phyloP scores from a whole-genome alignment of 306 rosid species.

The Dryas alaskensis region DNA sequence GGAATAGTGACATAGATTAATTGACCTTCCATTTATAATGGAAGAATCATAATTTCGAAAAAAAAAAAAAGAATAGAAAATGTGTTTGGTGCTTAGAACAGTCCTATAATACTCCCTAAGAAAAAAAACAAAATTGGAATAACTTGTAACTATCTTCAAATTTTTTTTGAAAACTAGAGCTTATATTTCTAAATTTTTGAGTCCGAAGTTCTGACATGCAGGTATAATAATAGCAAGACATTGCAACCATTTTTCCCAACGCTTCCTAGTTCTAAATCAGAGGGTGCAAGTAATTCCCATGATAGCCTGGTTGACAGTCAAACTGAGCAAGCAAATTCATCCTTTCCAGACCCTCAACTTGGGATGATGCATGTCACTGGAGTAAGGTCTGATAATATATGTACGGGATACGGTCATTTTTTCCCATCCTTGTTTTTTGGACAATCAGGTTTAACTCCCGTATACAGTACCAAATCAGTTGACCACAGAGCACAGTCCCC shows the following conservation, averaged over 20 bases:
- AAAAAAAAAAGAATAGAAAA: background rate
- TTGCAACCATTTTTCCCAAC: slow-evolving; percentile 33
- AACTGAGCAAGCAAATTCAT: slow-evolving; percentile 34
- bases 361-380: slow-evolving; percentile 34
- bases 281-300: slow-evolving; percentile 35
- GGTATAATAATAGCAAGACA: slow-evolving; percentile 50
- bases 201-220: slow-evolving; percentile 33
- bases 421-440: slow-evolving; percentile 34
- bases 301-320: slow-evolving; percentile 27
- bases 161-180: background rate
- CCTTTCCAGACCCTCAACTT: slow-evolving; percentile 31
- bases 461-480: slow-evolving; percentile 28
- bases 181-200: slow-evolving; percentile 6
- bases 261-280: slow-evolving; percentile 18
- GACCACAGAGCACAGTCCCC: slow-evolving; percentile 40
- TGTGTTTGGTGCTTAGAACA: background rate
- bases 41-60: background rate
- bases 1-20: background rate
- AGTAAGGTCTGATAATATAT: slow-evolving; percentile 30
- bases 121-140: background rate
- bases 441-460: slow-evolving; percentile 35
- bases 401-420: slow-evolving; percentile 26
- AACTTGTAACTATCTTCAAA: background rate
- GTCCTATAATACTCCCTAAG: background rate
- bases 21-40: background rate